These are phyloP conservation scores for Phanerochaete carnosa DNA, from an alignment of 768 basidiomycete genomes.

Conservation along the genomic window DNA sequence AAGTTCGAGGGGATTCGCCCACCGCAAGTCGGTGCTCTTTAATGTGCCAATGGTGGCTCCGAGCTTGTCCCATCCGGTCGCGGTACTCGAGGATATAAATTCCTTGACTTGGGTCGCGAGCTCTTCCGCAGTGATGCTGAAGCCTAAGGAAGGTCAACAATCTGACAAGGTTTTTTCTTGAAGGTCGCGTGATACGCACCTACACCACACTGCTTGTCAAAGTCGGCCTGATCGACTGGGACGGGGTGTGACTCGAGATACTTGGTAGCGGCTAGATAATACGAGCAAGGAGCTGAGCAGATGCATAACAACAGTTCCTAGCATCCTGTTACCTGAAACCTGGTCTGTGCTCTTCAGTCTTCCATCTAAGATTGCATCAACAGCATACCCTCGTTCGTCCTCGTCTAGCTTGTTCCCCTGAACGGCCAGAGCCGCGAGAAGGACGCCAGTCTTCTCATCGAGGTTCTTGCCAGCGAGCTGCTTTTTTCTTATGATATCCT, in stretches of 20 bases:
- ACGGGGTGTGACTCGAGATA: constrained; percentile 59
- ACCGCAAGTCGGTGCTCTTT: constrained; percentile 62
- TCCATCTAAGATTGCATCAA: constrained; percentile 67
- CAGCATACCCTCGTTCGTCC: constrained; percentile 57
- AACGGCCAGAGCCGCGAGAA: constrained; percentile 66
- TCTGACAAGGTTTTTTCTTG: not conserved
- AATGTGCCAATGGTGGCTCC: constrained; percentile 63
- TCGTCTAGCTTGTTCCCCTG: constrained; percentile 59
- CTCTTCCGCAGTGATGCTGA: constrained; percentile 68
- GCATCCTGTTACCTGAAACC: constrained; percentile 58
- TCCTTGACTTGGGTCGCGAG: constrained; percentile 51
- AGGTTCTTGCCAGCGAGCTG: constrained; percentile 44
- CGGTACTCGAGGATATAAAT: constrained; percentile 52
- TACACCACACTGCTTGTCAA: constrained; percentile 81
- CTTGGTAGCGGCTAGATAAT: constrained; percentile 63
- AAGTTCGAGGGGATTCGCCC: constrained; percentile 82
- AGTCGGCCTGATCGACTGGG: constrained; percentile 66
- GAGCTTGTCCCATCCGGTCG: constrained; percentile 74
- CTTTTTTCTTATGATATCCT: constrained; percentile 62
- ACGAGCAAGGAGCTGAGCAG: not conserved
- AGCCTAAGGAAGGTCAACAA: constrained; percentile 48
- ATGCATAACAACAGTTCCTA: constrained; percentile 3
- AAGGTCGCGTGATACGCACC: constrained; percentile 48
- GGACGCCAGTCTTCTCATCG: constrained; percentile 74
- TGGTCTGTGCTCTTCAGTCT: constrained; percentile 82